These are phyloP conservation scores for Mortierella sp. DNA, from an alignment of 371 early-diverging fungal species.

Conservation along the genomic window DNA sequence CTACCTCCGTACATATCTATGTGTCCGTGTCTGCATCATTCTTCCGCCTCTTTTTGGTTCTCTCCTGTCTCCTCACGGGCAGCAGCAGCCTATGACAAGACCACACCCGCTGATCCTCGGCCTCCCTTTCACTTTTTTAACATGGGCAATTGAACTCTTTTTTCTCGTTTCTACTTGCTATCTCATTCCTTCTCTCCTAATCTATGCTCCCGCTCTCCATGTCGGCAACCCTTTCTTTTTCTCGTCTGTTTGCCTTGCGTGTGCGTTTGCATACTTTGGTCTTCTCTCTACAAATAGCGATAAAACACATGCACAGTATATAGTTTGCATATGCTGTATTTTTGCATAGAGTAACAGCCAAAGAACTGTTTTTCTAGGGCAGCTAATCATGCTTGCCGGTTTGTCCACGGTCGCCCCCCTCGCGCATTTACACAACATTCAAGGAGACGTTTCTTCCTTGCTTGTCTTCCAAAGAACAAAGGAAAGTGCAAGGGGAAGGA, in stretches of 20 bases:
- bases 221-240: background rate
- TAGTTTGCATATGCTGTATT: background rate
- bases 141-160: background rate
- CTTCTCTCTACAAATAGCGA: background rate
- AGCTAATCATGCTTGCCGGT: slow-evolving; percentile 34
- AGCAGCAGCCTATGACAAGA: background rate
- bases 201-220: background rate
- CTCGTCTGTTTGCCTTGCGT: background rate
- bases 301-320: background rate
- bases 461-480: background rate
- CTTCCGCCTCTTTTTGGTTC: background rate
- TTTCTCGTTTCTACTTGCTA: background rate
- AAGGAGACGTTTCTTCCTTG: background rate
- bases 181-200: background rate
- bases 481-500: background rate
- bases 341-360: background rate
- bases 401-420: slow-evolving; percentile 16
- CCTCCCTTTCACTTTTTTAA: background rate
- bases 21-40: background rate
- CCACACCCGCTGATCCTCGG: slow-evolving; percentile 3
- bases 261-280: background rate
- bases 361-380: slow-evolving; percentile 11
- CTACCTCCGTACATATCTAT: background rate
- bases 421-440: background rate
- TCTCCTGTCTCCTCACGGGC: background rate